Conservation (phyloP, 2,329 filamentous ascomycete genomes). For the Aspergillus pseudonomiae region DNA sequence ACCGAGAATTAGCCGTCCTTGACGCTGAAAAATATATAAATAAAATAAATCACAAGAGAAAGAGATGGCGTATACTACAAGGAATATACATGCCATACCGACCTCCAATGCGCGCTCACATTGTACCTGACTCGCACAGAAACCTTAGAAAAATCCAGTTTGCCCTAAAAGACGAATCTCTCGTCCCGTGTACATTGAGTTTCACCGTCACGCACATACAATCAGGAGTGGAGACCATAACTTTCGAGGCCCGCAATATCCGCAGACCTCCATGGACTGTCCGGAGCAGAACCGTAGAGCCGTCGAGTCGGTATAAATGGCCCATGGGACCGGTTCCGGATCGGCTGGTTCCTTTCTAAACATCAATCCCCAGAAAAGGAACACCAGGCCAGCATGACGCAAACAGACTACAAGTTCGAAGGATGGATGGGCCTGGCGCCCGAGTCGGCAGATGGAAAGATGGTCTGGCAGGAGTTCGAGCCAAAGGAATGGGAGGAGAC, state of each 20-base stretch:
- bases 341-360: neutral
- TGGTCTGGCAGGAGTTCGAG: constrained; percentile 60
- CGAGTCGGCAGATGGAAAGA: constrained; percentile 54
- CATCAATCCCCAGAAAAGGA: neutral
- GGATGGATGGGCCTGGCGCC: constrained; percentile 60
- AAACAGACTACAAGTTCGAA: constrained; percentile 55
- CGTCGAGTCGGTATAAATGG: neutral
- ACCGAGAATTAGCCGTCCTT: neutral
- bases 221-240: neutral
- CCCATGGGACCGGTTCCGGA: neutral
- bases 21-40: too few relatives aligned
- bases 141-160: too few relatives aligned
- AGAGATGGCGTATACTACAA: neutral
- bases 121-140: too few relatives aligned
- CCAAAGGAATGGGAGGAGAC: constrained; percentile 69
- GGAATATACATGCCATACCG: too few relatives aligned
- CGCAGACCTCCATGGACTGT: neutral
- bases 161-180: too few relatives aligned
- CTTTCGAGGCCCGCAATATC: neutral
- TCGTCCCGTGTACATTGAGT: neutral
- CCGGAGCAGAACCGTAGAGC: neutral
- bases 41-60: neutral
- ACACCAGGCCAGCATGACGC: constrained; percentile 9
- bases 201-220: neutral
- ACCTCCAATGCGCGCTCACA: too few relatives aligned